Evolutionary conservation across 331 rosid species (phyloP).

Genomic region (Saraca asoca): DNA sequence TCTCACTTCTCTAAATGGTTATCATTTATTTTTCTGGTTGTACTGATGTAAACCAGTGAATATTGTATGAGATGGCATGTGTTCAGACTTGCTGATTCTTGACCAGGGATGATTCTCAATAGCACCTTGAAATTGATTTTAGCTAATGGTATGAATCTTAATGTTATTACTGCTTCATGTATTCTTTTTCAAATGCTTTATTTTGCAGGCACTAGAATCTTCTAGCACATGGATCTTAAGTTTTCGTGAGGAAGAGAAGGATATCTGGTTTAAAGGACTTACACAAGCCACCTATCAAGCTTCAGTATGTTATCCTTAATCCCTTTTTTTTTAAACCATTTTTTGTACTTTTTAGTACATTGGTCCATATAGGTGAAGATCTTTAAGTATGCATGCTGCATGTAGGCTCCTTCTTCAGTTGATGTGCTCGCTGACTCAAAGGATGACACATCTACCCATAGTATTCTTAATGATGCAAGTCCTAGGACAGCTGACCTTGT

Average conservation of each 20-base stretch:
- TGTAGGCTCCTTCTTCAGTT: constrained; percentile 71
- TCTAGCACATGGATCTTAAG: constrained; percentile 86
- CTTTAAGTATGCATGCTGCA: constrained; percentile 33
- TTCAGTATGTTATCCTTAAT: constrained; percentile 59
- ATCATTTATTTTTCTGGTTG: too few species aligned
- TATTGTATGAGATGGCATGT: too few species aligned
- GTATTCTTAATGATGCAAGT: constrained; percentile 42
- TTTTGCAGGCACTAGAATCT: constrained; percentile 80
- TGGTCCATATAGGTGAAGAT: constrained; percentile 26
- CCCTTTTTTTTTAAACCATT: background rate
- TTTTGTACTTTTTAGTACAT: background rate
- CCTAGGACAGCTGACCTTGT: constrained; percentile 72
- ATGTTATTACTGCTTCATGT: background rate
- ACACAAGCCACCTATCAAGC: constrained; percentile 91
- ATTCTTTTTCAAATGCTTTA: constrained; percentile 24
- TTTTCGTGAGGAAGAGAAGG: constrained; percentile 70
- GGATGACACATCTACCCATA: constrained; percentile 41
- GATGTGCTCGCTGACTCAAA: constrained; percentile 56
- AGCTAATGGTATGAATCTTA: background rate
- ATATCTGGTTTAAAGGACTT: constrained; percentile 73
- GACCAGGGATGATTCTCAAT: background rate
- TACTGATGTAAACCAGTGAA: too few species aligned
- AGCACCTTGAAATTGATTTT: too few species aligned
- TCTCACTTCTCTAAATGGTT: background rate
- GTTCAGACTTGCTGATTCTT: too few species aligned